Evolutionary conservation across 2,329 filamentous ascomycete species (phyloP), one percentile per base, ranked within the genome.

Genomic region (Fusarium musae): DNA sequence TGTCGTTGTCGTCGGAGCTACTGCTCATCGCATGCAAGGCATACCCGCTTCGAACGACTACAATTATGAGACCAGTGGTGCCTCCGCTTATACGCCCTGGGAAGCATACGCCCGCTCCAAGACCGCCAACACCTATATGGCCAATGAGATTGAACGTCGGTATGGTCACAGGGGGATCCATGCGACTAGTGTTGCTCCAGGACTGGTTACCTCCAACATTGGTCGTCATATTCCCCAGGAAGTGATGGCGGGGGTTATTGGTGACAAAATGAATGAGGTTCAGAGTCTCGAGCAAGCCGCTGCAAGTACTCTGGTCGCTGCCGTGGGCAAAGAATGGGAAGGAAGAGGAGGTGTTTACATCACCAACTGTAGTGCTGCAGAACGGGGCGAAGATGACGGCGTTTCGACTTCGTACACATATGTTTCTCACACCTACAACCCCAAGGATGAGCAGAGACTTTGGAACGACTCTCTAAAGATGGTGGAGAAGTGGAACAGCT

Each of bases 41-140:
- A 65, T 66, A 15, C 30, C 37, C 8, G 26, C 36, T 9, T 58
- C 63, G 6, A 46, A 64, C 10, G 49, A 66, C 30, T 40, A 66
- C 37, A 50, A 26, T n/a, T 66, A 58, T 10, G 63, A 65, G 36
- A 17, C 28, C 5, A 65, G 49, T 11, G 60, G 49, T 9, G 30
- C 30, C 5, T 49, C 60, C 2, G 30, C 8, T 2, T 66, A 66
- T 28, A 42, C 42, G 2, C 60, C 60, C 3, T 66, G 63, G 63
- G 26, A 26, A 28, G 42, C 63, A 9, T 66, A 66, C 7, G 63
- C 60, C 1, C 49, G 49, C 12, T 66, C 63, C 2, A 66, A 66
- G 37, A 66, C 63, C 3, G 63, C 63, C 23, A 66, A 66, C 13
- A 23, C 36, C 21, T 65, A 65, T 30, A 66, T 58, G 60, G 60